phyloP scores from a whole-genome alignment of 2,329 filamentous ascomycete species.

The Fusarium tanahbumbuense region DNA sequence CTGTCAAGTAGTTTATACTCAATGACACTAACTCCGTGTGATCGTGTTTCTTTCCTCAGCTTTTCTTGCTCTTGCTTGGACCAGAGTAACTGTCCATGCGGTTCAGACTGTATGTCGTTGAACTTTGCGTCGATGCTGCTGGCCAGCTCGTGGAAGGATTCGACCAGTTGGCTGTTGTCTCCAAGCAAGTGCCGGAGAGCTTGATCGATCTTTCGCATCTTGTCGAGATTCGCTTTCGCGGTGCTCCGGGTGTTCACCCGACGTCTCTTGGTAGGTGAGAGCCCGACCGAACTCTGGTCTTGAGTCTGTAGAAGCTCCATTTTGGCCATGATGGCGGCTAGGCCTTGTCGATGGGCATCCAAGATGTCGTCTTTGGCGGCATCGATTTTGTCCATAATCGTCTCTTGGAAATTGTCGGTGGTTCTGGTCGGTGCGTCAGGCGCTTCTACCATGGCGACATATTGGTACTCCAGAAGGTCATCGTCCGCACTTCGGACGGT shows the following conservation, averaged over 20 bases:
- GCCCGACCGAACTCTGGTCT: neutral
- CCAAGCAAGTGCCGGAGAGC: neutral
- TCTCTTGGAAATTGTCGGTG: neutral
- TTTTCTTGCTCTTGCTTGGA: neutral
- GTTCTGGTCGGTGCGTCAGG: neutral
- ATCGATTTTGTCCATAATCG: neutral
- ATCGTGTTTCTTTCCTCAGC: neutral
- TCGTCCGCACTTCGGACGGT: neutral
- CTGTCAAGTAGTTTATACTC: neutral
- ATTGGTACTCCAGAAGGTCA: neutral
- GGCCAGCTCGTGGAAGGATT: neutral
- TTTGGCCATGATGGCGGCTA: neutral
- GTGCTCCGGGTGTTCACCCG: fast-evolving
- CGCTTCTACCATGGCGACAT: neutral
- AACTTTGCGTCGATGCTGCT: neutral
- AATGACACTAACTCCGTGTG: fast-evolving
- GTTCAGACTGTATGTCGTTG: neutral
- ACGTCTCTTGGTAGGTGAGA: neutral
- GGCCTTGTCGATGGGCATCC: neutral
- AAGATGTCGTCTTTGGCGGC: neutral
- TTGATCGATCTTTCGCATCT: neutral
- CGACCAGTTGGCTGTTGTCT: neutral
- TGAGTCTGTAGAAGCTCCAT: neutral
- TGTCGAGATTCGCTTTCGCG: neutral
- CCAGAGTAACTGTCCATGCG: neutral